These are phyloP conservation scores for Grammothele lineata DNA, from an alignment of 768 basidiomycete genomes.

Conservation along the genomic window DNA sequence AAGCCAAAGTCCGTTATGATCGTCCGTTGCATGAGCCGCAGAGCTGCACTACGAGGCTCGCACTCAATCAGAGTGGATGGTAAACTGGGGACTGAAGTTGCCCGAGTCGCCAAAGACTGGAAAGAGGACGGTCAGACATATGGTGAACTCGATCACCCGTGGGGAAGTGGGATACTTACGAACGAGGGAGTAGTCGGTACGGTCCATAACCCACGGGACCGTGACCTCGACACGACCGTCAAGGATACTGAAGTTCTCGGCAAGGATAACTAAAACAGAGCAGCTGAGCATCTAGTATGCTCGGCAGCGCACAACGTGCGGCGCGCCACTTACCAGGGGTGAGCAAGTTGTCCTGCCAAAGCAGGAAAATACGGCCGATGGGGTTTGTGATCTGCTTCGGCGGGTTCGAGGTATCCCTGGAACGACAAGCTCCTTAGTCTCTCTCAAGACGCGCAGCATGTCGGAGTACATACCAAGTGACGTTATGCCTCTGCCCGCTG, in stretches of 20 bases:
- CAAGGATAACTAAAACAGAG: slow-evolving; percentile 24
- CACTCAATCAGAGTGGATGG: slow-evolving; percentile 19
- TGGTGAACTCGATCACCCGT: no score
- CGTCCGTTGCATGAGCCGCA: no score
- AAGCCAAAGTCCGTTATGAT: no score
- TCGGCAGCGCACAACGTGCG: neutral
- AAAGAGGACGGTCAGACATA: neutral
- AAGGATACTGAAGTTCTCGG: slow-evolving; percentile 29
- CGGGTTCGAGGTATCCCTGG: slow-evolving; percentile 28
- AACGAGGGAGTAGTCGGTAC: slow-evolving; percentile 31
- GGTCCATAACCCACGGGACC: slow-evolving; percentile 30
- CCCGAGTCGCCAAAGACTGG: slow-evolving; percentile 47
- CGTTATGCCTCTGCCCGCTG: slow-evolving; percentile 11
- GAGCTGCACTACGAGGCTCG: no score
- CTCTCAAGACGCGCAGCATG: no score
- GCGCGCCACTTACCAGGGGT: slow-evolving; percentile 20
- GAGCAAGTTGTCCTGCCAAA: slow-evolving; percentile 21
- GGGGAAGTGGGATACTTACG: slow-evolving; percentile 27
- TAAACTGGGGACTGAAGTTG: slow-evolving; percentile 36
- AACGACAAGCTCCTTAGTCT: neutral
- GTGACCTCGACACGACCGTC: slow-evolving; percentile 29
- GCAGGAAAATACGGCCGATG: slow-evolving; percentile 8
- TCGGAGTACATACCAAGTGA: slow-evolving; percentile 9
- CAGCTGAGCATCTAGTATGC: neutral
- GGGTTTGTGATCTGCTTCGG: slow-evolving; percentile 35